phyloP scores from a whole-genome alignment of 352 stramenopile genomes.

The Phytophthora europaea region DNA sequence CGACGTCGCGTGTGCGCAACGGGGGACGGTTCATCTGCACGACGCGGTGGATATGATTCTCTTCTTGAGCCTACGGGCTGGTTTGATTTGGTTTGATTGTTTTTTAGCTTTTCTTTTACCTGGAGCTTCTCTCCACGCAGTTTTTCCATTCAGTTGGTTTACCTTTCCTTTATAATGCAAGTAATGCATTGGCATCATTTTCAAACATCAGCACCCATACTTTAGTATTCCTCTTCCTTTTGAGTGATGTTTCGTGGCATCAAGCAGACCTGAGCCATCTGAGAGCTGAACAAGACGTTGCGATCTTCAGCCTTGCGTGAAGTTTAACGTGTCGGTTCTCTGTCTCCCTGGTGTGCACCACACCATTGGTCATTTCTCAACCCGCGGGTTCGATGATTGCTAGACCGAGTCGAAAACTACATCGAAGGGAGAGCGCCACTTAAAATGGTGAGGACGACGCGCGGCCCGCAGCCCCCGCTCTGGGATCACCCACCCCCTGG shows the following conservation, averaged over 20 bases:
- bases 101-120: slow-evolving; percentile 30
- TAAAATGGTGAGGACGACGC: slow-evolving; percentile 33
- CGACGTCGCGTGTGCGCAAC: slow-evolving; percentile 83
- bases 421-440: slow-evolving; percentile 19
- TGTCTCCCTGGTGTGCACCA: not conserved
- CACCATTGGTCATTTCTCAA: not conserved
- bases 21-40: slow-evolving; percentile 86
- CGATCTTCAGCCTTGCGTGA: not conserved
- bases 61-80: slow-evolving; percentile 32
- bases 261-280: not conserved
- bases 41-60: slow-evolving; percentile 81
- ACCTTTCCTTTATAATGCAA: slow-evolving; percentile 35
- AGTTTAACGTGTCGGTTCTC: slow-evolving; percentile 1
- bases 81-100: slow-evolving; percentile 48
- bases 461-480: not conserved
- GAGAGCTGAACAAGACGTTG: slow-evolving; percentile 5
- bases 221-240: not conserved
- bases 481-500: not conserved
- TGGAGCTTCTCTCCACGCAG: slow-evolving; percentile 47
- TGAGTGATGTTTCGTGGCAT: not conserved
- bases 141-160: slow-evolving; percentile 46
- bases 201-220: slow-evolving; percentile 30
- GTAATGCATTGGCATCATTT: slow-evolving; percentile 48
- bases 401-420: slow-evolving; percentile 19
- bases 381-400: not conserved